Evolutionary conservation across 371 early-diverging fungal species (phyloP), one percentile per base, ranked within the genome.

Genomic region (Mucor racemosus): DNA sequence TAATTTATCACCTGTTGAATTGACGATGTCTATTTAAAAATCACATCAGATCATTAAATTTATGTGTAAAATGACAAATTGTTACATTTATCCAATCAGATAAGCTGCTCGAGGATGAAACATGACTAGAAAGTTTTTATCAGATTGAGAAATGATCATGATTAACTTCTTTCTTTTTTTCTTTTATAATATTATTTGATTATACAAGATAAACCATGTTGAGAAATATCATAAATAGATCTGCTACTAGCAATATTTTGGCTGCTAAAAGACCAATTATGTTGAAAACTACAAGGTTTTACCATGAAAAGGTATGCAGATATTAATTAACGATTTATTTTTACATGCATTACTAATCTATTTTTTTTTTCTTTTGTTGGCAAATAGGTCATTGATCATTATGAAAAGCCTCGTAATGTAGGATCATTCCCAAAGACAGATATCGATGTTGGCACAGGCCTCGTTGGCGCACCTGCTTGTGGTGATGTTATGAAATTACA

Each of bases 401-500:
- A 96, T 77, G 94, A 94, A 76, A 88, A 89, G 62, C 99, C 99
- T 40, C 90, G 98, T 76, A 99, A 99, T 75, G 97, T 99, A 58
- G 99, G 99, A 31, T 95, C 99, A 9, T 83, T 99, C 66, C 86
- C 88, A 69, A 96, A 96, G 79, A 82, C 78, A 34, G 92, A 92
- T 68, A 84, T 86, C 13, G 84, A 91, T 69, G 96, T 99, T 36
- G 99, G 99, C 34, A 99, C 99, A 14, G 99, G 99, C 14, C 86
- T 99, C 17, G 99, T 99, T 9, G 99, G 99, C 15, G 99, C 99
- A 0, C 99, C 99, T 34, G 99, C 99, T 8, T 99, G 99, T 81
- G 99, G 99, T 65, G 99, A 99, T 85, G 99, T 99, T 34, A 97
- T 99, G 97, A 96, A 98, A 72, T 88, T 99, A 41, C 99, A 99